Percentiles rank a stretch among this genome's conserved stretches.
These are phyloP conservation scores for Paramecium sonneborni DNA, from an alignment of 73 alveolate species.

Conservation along the genomic window DNA sequence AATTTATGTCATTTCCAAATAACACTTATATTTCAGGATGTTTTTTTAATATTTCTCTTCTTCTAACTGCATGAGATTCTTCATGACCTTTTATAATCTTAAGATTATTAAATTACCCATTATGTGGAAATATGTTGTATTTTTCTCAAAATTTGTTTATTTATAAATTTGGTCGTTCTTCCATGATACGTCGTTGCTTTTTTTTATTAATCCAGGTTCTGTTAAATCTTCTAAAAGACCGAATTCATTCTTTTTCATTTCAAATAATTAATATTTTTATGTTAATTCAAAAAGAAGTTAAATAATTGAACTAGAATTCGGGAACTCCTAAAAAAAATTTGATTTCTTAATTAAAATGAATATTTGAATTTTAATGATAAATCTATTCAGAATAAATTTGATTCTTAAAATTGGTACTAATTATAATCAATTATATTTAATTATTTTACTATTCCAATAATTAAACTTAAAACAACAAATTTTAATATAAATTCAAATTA, in stretches of 20 bases:
- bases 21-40: conserved; percentile 57
- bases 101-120: not conserved
- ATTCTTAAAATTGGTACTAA: not conserved
- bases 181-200: not conserved
- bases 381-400: not conserved
- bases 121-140: conserved; percentile 50
- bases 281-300: not conserved
- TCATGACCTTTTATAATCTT: conserved; percentile 39
- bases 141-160: conserved; percentile 11
- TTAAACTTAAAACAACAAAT: not conserved
- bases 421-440: not conserved
- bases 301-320: not conserved
- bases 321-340: not conserved
- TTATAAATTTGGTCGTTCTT: not conserved
- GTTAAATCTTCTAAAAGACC: not conserved
- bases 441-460: not conserved
- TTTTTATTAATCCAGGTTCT: not conserved
- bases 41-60: conserved; percentile 45
- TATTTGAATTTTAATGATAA: not conserved
- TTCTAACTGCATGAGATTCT: conserved; percentile 62
- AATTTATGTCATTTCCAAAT: conserved; percentile 23
- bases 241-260: not conserved
- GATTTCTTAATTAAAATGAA: not conserved
- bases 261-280: not conserved
- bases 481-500: not conserved